These are phyloP conservation scores for Talaromyces thailandensis DNA, from an alignment of 495 filamentous ascomycete species.

Conservation along the genomic window DNA sequence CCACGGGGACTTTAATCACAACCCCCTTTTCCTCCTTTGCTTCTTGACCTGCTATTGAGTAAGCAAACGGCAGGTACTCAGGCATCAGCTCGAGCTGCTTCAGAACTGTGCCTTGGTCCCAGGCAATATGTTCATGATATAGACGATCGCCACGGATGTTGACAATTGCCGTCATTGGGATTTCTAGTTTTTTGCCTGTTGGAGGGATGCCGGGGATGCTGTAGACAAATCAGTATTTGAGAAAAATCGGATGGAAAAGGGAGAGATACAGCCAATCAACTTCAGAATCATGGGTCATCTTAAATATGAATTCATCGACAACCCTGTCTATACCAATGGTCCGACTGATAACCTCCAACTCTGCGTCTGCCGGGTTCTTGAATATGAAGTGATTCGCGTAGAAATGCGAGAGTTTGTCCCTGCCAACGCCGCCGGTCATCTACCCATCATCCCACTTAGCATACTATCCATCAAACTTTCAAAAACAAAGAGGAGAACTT, in stretches of 20 bases:
- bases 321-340: slow-evolving; percentile 52
- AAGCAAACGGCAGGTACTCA: slow-evolving; percentile 49
- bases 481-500: slow-evolving; percentile 12
- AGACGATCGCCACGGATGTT: slow-evolving; percentile 67
- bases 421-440: slow-evolving; percentile 65
- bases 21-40: slow-evolving; percentile 32
- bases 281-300: slow-evolving; percentile 56
- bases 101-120: slow-evolving; percentile 76
- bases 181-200: slow-evolving; percentile 52
- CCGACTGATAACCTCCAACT: slow-evolving; percentile 59
- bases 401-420: slow-evolving; percentile 51
- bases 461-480: neutral
- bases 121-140: slow-evolving; percentile 74
- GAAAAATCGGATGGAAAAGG: slow-evolving; percentile 19
- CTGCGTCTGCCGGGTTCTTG: slow-evolving; percentile 54
- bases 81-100: slow-evolving; percentile 65
- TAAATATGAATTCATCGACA: slow-evolving; percentile 47
- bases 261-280: slow-evolving; percentile 58
- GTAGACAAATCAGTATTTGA: slow-evolving; percentile 42
- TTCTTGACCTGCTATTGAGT: slow-evolving; percentile 35
- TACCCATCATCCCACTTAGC: neutral
- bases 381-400: slow-evolving; percentile 70
- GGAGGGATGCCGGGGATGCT: slow-evolving; percentile 62
- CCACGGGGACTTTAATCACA: slow-evolving; percentile 61
- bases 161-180: slow-evolving; percentile 66